phyloP scores from a whole-genome alignment of 257 asterid genomes.

The Solanum corneliomulleri region DNA sequence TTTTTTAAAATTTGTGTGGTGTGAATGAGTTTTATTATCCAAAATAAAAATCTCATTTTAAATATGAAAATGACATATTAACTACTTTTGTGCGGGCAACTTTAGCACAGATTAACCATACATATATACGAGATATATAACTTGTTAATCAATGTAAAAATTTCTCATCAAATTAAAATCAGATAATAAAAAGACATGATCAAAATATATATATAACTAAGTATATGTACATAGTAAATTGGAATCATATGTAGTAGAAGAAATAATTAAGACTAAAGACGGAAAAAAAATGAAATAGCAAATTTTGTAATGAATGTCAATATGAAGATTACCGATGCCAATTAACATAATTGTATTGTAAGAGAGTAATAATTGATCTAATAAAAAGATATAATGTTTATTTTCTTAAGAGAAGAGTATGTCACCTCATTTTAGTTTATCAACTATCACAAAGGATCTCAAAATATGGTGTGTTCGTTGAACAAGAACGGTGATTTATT shows the following conservation, averaged over 20 bases:
- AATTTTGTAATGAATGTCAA: not conserved
- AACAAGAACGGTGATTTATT: not conserved
- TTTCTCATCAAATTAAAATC: rapidly evolving
- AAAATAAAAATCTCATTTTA: not conserved
- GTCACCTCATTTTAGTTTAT: not conserved
- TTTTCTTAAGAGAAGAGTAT: not conserved
- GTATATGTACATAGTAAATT: not conserved
- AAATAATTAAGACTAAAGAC: not conserved
- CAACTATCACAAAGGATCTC: not conserved
- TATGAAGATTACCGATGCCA: too few species aligned
- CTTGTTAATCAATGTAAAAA: not conserved
- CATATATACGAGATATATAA: not conserved
- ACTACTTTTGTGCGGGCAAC: not conserved
- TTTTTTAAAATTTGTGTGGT: not conserved
- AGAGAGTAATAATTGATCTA: too few species aligned
- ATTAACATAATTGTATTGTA: too few species aligned
- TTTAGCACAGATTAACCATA: too few species aligned
- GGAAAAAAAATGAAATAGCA: not conserved
- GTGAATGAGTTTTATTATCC: not conserved
- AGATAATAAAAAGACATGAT: not conserved
- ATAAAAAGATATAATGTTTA: not conserved
- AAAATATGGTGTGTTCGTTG: not conserved
- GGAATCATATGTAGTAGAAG: not conserved
- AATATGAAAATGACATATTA: not conserved
- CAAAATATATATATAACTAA: not conserved